phyloP scores from a whole-genome alignment of 352 stramenopile genomes.

The Globisporangium takayamanum region DNA sequence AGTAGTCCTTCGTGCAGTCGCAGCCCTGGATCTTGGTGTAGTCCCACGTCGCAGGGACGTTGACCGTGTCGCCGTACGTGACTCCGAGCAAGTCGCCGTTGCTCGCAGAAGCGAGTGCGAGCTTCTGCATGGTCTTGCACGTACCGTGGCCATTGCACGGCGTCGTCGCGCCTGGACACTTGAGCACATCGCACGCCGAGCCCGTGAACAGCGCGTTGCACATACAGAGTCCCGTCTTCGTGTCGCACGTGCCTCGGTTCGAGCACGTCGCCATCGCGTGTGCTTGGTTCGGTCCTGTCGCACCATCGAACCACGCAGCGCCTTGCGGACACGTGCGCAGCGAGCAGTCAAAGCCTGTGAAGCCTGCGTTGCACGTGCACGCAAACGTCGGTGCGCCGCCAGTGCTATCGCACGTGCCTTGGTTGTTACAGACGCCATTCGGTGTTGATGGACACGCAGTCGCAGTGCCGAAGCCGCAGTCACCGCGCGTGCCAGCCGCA shows the following conservation, averaged over 20 bases:
- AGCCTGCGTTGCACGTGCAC: constrained; percentile 65
- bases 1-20: constrained; percentile 49
- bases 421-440: constrained; percentile 32
- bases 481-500: constrained; percentile 23
- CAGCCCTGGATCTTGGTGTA: constrained; percentile 82
- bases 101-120: constrained; percentile 29
- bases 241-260: constrained; percentile 50
- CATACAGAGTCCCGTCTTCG: constrained; percentile 39
- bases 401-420: constrained; percentile 31
- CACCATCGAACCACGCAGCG: constrained; percentile 60
- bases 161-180: constrained; percentile 27
- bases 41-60: constrained; percentile 72
- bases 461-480: constrained; percentile 36
- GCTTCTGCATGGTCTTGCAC: constrained; percentile 71
- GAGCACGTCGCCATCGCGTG: constrained; percentile 48
- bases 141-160: constrained; percentile 65
- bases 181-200: constrained; percentile 61
- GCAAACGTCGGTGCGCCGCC: constrained; percentile 29
- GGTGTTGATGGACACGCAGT: constrained; percentile 31
- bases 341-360: constrained; percentile 47
- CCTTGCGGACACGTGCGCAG: constrained; percentile 43
- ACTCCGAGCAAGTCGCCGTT: constrained; percentile 41
- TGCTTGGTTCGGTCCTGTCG: constrained; percentile 38
- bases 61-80: constrained; percentile 62
- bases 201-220: constrained; percentile 75